phyloP scores from a whole-genome alignment of 257 asterid genomes.

The Solanum medicagineum region DNA sequence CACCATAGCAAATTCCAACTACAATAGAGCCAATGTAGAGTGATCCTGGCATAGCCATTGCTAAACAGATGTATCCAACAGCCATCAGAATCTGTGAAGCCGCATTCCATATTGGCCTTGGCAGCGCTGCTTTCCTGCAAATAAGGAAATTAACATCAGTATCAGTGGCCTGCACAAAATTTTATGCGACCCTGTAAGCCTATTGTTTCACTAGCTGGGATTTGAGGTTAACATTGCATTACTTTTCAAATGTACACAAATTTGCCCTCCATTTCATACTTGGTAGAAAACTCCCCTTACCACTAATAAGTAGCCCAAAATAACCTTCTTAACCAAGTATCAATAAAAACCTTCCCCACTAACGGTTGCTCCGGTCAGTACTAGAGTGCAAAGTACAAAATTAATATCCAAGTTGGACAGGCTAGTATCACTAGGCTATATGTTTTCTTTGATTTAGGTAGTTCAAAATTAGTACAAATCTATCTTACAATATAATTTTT shows the following conservation, averaged over 20 bases:
- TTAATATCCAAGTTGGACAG: no score
- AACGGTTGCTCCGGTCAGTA: neutral
- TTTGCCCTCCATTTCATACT: neutral
- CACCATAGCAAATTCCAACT: conserved; percentile 34
- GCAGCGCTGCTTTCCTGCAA: conserved; percentile 30
- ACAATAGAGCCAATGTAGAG: conserved; percentile 29
- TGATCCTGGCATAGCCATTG: conserved; percentile 40
- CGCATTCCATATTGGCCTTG: conserved; percentile 39
- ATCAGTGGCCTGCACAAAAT: neutral
- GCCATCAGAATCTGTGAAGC: conserved; percentile 39
- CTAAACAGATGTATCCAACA: conserved; percentile 19
- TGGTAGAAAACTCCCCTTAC: neutral
- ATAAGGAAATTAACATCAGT: neutral
- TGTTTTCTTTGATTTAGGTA: no score
- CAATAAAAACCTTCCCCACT: neutral
- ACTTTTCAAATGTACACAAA: neutral
- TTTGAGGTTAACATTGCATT: neutral
- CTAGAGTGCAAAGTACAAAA: no score
- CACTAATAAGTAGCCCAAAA: neutral
- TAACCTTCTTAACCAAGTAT: neutral
- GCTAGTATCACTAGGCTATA: no score
- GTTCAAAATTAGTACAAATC: no score
- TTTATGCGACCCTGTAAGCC: neutral
- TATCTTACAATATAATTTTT: no score
- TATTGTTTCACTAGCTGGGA: neutral